These are phyloP conservation scores for Alternaria panax DNA, from an alignment of 2,329 filamentous ascomycete genomes.

Conservation along the genomic window DNA sequence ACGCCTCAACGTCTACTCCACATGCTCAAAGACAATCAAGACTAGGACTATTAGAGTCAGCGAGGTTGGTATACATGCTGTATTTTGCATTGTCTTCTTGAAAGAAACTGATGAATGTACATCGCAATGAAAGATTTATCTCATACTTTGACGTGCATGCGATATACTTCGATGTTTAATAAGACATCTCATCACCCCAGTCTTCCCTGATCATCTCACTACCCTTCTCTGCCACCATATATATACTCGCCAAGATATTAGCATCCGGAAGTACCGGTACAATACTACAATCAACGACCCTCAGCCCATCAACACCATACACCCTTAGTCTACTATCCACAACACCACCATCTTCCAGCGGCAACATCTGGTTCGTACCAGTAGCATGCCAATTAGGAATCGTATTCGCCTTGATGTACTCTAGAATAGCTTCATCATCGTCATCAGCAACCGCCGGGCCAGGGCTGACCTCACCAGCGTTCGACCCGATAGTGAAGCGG, in stretches of 20 bases:
- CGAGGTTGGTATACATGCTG: no score
- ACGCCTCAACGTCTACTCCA: no score
- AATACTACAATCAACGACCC: conserved; percentile 46
- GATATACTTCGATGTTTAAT: neutral
- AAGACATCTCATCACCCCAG: conserved; percentile 14
- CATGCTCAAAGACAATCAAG: no score
- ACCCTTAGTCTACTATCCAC: conserved; percentile 41
- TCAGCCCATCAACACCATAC: conserved; percentile 42
- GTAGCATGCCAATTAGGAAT: conserved; percentile 42
- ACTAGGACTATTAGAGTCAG: no score
- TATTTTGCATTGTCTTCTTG: no score
- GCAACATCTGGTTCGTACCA: conserved; percentile 46
- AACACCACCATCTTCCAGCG: conserved; percentile 40
- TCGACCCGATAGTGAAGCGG: conserved; percentile 27
- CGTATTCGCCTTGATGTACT: conserved; percentile 33
- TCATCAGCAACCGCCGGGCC: conserved; percentile 31
- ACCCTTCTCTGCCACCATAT: conserved; percentile 39
- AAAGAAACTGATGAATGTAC: no score
- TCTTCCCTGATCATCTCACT: conserved; percentile 38
- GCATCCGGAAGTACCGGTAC: conserved; percentile 35
- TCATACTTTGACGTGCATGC: neutral
- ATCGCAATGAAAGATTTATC: no score
- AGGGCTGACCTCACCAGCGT: conserved; percentile 41
- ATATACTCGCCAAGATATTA: conserved; percentile 30
- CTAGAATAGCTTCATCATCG: conserved; percentile 40